Evolutionary conservation across 176 grass and related monocot species (phyloP), one percentile per base, ranked within the genome.

Genomic region (Triticum dicoccoides): DNA sequence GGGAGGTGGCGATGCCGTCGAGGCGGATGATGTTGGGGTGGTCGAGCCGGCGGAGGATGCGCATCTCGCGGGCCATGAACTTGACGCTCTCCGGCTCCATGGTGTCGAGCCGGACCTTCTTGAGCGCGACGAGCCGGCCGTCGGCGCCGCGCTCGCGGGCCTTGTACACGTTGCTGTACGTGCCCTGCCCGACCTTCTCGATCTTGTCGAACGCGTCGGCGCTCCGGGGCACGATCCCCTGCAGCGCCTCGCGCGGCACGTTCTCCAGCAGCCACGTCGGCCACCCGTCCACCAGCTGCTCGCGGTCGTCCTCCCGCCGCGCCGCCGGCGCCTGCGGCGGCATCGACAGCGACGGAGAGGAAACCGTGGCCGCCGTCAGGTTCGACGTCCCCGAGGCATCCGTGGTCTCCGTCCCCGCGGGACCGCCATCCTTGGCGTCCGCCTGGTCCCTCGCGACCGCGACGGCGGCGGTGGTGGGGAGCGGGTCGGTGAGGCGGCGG

Each of bases 131-230:
- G 14, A 95, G 20, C 30, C 88, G 84, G 33, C 93, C 93, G 12
- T 88, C 56, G 18, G 56, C 86, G 47, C 72, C 90, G 59, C 93
- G 85, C 74, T 95, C 93, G 42, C 90, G 88, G 8, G 87, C 89
- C 86, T 94, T 95, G 85, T 92, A 95, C 72, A 95, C 93, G 84
- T 81, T 92, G 88, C 90, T 95, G 83, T 95, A 95, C 71, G 93
- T 92, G 76, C 93, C 93, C 81, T 95, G 93, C 3, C 93, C 93
- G 84, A 84, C 91, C 87, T 94, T 92, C 30, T 92, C 90, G 54
- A 95, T 69, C 86, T 95, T 92, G 76, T 95, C 90, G 82, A 90
- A 95, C 4, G 87, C 88, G 77, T 95, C 90, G 18, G 93, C 90
- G 76, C 93, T 95, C 42, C 51, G 77, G 25, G 90, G 86, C 11